A percentile compares a stretch with the other conserved stretches of the same genome.
These are phyloP conservation scores for Ophiostoma piceae DNA, from an alignment of 2,329 filamentous ascomycete genomes.

Conservation along the genomic window DNA sequence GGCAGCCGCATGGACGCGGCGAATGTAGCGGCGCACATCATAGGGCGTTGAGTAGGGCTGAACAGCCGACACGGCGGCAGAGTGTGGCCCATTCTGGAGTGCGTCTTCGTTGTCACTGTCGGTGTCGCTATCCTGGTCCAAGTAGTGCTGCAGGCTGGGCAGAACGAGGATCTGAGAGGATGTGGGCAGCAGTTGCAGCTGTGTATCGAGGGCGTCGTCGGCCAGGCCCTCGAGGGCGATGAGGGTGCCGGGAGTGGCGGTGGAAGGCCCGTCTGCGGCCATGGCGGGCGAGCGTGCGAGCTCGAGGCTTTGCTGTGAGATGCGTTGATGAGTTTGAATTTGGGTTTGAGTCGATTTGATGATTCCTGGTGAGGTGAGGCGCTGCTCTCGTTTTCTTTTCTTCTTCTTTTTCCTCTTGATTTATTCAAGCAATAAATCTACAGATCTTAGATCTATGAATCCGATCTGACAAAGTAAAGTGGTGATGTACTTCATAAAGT, in stretches of 20 bases:
- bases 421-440: neutral
- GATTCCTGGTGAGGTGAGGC: neutral
- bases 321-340: neutral
- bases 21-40: slow-evolving; percentile 41
- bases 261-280: slow-evolving; percentile 9
- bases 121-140: slow-evolving; percentile 28
- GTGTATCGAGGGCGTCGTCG: slow-evolving; percentile 50
- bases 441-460: neutral
- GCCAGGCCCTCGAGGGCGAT: slow-evolving; percentile 56
- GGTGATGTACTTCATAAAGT: neutral
- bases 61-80: slow-evolving; percentile 9
- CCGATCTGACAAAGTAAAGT: neutral
- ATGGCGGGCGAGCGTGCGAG: slow-evolving; percentile 15
- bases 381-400: neutral
- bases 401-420: neutral
- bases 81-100: slow-evolving; percentile 5
- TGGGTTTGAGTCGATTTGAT: neutral
- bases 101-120: slow-evolving; percentile 32
- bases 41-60: slow-evolving; percentile 29
- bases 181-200: slow-evolving; percentile 54
- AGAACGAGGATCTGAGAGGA: slow-evolving; percentile 55
- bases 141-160: slow-evolving; percentile 47
- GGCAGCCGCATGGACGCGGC: slow-evolving; percentile 48
- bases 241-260: slow-evolving; percentile 43
- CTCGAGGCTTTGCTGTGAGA: neutral